Evolutionary conservation across 2,329 filamentous ascomycete genomes (phyloP).

Genomic region (Botryotinia narcissicola): DNA sequence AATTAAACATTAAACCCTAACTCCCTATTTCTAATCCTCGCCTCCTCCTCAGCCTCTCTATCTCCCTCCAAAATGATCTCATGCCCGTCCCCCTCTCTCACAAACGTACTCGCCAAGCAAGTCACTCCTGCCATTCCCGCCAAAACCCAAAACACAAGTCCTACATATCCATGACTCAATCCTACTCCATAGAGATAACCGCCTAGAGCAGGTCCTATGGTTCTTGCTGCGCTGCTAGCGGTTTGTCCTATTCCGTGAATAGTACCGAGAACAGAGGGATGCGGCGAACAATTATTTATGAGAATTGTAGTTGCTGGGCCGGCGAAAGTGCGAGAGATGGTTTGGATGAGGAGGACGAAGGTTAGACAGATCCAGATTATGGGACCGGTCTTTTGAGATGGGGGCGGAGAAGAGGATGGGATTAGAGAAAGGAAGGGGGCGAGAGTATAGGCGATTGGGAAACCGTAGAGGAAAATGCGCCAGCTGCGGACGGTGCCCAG

Average conservation of each 20-base stretch:
- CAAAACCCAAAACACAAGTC: conserved; percentile 45
- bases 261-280: conserved; percentile 56
- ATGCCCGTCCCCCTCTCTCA: conserved; percentile 61
- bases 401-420: conserved; percentile 43
- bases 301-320: conserved; percentile 31
- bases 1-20: conserved; percentile 20
- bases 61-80: conserved; percentile 65
- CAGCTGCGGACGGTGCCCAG: conserved; percentile 69
- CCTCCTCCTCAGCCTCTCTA: conserved; percentile 44
- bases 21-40: conserved; percentile 28
- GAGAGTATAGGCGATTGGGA: conserved; percentile 66
- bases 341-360: conserved; percentile 58
- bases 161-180: conserved; percentile 55
- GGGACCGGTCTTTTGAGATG: conserved; percentile 34
- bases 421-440: conserved; percentile 70
- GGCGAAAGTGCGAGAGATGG: conserved; percentile 64
- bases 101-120: conserved; percentile 50
- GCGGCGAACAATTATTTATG: conserved; percentile 57
- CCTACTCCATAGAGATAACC: conserved; percentile 60
- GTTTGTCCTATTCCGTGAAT: conserved; percentile 59
- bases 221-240: conserved; percentile 56
- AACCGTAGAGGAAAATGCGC: conserved; percentile 65
- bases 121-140: conserved; percentile 52
- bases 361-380: conserved; percentile 33
- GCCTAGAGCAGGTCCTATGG: conserved; percentile 59